Percentiles rank a stretch among this genome's conserved stretches.
Evolutionary conservation across 345 rosid species (phyloP).

Genomic region (Excoecaria cochinchinensis): DNA sequence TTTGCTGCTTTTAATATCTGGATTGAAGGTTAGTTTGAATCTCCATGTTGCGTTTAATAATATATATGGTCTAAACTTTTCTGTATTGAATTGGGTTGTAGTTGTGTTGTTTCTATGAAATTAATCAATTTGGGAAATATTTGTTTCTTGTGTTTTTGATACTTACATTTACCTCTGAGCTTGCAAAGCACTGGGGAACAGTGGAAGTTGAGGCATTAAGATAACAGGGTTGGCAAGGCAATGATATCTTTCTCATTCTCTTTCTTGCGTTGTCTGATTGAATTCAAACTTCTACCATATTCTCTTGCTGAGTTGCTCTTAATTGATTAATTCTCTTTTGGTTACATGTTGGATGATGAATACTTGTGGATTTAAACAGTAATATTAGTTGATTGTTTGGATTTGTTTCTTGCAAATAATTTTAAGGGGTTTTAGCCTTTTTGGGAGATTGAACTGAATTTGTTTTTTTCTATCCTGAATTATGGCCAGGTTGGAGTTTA

Average conservation of each 20-base stretch:
- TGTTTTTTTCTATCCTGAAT: conserved; percentile 34
- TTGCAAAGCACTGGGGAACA: neutral
- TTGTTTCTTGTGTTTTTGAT: neutral
- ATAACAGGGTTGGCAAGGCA: neutral
- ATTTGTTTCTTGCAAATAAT: neutral
- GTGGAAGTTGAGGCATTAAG: neutral
- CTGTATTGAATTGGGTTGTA: neutral
- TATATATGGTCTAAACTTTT: neutral
- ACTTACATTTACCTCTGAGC: neutral
- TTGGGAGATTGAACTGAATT: conserved; percentile 29
- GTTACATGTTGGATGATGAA: neutral
- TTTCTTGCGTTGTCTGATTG: neutral
- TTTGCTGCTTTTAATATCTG: conserved; percentile 25
- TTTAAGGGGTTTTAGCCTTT: conserved; percentile 14
- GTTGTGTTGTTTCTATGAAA: neutral
- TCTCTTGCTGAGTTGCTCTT: neutral
- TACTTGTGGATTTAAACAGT: neutral
- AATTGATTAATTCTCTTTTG: neutral
- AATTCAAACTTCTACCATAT: neutral
- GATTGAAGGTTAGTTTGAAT: conserved; percentile 61
- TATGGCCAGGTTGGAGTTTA: conserved; percentile 33
- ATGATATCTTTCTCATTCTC: neutral
- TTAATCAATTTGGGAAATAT: neutral
- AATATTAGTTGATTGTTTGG: neutral
- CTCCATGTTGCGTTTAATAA: neutral